Evolutionary conservation across 768 basidiomycete species (phyloP), one percentile per base, ranked within the genome.

Genomic region (Agaricus sinodeliciosus): DNA sequence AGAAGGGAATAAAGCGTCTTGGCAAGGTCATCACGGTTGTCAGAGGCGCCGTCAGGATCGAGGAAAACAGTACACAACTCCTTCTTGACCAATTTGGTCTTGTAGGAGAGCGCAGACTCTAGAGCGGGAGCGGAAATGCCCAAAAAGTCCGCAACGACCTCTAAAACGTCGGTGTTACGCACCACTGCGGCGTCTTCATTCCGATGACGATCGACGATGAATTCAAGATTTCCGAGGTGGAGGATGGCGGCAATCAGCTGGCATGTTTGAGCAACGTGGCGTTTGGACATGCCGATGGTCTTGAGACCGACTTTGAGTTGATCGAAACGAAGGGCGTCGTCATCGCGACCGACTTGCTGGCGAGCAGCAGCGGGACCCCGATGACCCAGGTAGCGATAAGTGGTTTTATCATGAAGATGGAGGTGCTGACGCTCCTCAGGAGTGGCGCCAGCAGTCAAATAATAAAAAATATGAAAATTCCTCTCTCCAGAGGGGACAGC

Each of bases 391-490:
- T 94, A 97, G 1, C 93, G 81, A 60, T 93, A 99, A 6, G 81
- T 78, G 1, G 81, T 79, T 65, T 85, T 86, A 63, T 95, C 88
- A 48, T 79, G 70, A 8, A 99, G 78, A 57, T 89, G 87, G 48
- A 98, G 79, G 64, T 94, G 92, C 26, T 88, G 82, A 12, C 90
- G 75, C 65, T 99, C 96, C 61, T 98, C 96, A 0, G 80, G 63
- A 0, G 87, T 82, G 1, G 94, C 93, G 22, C 96, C 95, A 0
- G 92, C 87, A 54, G 94, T 84, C 62, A 99, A 81, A 67, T 96
- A 96, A 65, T 98, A 97, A 69, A 98, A 96, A 34, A 95, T 93
- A 67, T 99, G 94, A 66, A 98, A 97, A 59, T 96, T 97, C 9
- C 94, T 82, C 68, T 99, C 94, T 50, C 93, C 94, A 0, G 86